Conservation (phyloP, 805 yeast species). For the Lachancea sp. region DNA sequence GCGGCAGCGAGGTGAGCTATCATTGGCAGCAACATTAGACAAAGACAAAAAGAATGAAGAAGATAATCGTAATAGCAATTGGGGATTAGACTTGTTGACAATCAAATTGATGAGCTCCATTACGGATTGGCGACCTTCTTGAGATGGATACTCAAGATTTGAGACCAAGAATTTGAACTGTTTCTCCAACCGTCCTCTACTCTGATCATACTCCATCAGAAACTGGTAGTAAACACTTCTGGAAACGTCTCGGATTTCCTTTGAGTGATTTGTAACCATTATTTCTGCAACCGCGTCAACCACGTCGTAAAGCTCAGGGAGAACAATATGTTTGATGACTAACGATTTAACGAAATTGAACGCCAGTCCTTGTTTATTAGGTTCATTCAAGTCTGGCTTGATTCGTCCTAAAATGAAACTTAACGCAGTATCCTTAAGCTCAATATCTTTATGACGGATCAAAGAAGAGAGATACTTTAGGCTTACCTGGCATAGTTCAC, state of each 20-base stretch:
- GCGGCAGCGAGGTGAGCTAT: constrained; percentile 71
- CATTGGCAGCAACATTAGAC: constrained; percentile 70
- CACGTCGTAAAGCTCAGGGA: constrained; percentile 86
- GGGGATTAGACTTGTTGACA: constrained; percentile 56
- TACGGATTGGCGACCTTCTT: constrained; percentile 81
- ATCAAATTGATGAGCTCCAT: constrained; percentile 77
- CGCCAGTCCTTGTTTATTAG: constrained; percentile 81
- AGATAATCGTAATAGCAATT: constrained; percentile 52
- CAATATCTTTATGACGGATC: constrained; percentile 61
- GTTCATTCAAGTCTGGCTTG: constrained; percentile 85
- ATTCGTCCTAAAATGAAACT: constrained; percentile 66
- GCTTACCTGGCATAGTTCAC: constrained; percentile 74
- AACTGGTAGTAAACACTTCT: constrained; percentile 79
- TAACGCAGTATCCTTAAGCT: constrained; percentile 62
- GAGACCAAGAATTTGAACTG: constrained; percentile 75
- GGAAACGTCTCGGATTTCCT: constrained; percentile 76
- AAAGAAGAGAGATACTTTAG: constrained; percentile 67
- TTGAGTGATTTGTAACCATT: constrained; percentile 84
- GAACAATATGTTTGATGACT: constrained; percentile 62
- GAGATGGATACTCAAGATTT: constrained; percentile 78
- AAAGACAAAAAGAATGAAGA: constrained; percentile 79
- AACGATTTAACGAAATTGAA: constrained; percentile 76
- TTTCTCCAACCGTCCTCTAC: constrained; percentile 74
- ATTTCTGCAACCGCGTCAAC: constrained; percentile 75
- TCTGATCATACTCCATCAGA: constrained; percentile 91